Conservation (phyloP, 345 rosid genomes). For the Isatis tinctoria region DNA sequence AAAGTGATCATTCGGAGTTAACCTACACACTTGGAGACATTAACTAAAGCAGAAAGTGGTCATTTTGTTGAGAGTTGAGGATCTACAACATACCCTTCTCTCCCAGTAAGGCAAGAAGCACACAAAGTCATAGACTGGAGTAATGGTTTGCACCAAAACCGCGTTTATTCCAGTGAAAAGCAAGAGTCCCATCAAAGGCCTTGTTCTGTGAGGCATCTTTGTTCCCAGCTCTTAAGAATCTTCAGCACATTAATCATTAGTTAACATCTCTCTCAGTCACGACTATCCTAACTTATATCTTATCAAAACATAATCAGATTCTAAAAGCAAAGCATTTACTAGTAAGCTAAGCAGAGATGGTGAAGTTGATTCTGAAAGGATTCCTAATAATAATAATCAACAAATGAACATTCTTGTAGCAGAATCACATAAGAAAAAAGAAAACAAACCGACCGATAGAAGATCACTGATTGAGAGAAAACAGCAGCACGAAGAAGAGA, state of each 20-base stretch:
- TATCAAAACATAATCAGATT: not conserved
- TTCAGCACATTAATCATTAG: constrained; percentile 13
- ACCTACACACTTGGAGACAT: not conserved
- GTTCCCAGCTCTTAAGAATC: not conserved
- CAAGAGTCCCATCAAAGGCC: constrained; percentile 58
- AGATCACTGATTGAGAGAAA: not conserved
- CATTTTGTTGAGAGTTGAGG: not conserved
- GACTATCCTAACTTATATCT: not conserved
- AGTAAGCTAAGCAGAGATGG: not conserved
- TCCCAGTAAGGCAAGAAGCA: constrained; percentile 84
- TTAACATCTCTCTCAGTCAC: not conserved
- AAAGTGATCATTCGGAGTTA: not conserved
- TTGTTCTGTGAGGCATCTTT: constrained; percentile 58
- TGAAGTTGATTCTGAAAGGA: not conserved
- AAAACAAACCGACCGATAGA: not conserved
- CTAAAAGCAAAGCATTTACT: not conserved
- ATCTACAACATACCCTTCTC: constrained; percentile 49
- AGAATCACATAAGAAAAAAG: not conserved
- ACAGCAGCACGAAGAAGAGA: not conserved
- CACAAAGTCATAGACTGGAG: constrained; percentile 69
- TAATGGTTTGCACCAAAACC: constrained; percentile 49
- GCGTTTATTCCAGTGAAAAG: constrained; percentile 59
- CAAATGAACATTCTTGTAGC: not conserved
- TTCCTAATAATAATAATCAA: not conserved
- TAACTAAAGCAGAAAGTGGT: not conserved